Evolutionary conservation across 2,329 filamentous ascomycete genomes (phyloP).

Genomic region (Fusarium pininemorale): DNA sequence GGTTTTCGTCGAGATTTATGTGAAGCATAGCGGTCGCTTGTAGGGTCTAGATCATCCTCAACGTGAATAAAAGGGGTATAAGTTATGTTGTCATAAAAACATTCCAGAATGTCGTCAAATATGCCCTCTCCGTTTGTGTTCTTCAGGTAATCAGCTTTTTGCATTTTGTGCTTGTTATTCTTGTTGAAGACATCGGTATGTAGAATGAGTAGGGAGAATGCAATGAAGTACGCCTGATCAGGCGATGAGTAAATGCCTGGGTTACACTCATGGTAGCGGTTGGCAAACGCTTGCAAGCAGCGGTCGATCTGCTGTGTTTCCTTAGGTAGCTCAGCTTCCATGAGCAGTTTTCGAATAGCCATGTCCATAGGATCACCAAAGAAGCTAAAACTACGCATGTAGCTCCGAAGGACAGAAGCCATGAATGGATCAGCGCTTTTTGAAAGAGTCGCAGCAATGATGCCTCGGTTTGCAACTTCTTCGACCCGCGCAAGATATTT

Average conservation of each 20-base stretch:
- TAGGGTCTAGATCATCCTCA: conserved; percentile 87
- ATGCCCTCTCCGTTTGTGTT: conserved; percentile 93
- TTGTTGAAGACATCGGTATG: conserved; percentile 99
- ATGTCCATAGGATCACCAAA: conserved; percentile 98
- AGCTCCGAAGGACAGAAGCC: conserved; percentile 85
- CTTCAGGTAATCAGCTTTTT: conserved; percentile 92
- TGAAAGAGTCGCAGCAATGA: conserved; percentile 85
- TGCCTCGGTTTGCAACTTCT: conserved; percentile 79
- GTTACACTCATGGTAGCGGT: conserved; percentile 98
- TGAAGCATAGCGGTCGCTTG: conserved; percentile 75
- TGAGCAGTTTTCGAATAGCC: conserved; percentile 92
- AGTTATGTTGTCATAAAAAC: conserved; percentile 98
- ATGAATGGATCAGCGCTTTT: conserved; percentile 89
- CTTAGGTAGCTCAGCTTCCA: conserved; percentile 95
- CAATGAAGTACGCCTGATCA: conserved; percentile 98
- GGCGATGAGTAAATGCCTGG: conserved; percentile 91
- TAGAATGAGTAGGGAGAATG: conserved; percentile 94
- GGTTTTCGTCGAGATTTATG: conserved; percentile 77
- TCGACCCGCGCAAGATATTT: conserved; percentile 89
- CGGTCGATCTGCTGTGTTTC: conserved; percentile 98
- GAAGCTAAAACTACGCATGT: conserved; percentile 94
- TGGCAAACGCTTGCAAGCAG: conserved; percentile 91
- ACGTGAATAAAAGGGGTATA: conserved; percentile 99
- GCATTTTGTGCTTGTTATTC: conserved; percentile 99
- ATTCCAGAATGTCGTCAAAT: conserved; percentile 91